These are phyloP conservation scores for Sporothrix variecibatus DNA, from an alignment of 2,329 filamentous ascomycete genomes.

Conservation along the genomic window DNA sequence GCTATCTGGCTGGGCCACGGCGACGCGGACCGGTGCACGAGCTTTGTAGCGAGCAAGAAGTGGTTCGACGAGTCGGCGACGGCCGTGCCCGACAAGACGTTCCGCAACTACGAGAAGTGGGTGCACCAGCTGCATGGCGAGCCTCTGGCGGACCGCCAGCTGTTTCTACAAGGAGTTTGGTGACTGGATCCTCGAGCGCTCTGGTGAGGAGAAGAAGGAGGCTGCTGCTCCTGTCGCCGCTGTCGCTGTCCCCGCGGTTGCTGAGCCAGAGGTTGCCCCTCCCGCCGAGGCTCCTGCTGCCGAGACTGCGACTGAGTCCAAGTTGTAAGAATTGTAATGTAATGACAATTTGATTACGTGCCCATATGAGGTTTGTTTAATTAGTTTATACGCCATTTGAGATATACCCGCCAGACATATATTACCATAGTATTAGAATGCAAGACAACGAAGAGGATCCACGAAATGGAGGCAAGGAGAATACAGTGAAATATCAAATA, in stretches of 20 bases:
- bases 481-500: not conserved
- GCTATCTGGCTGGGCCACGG: constrained; percentile 76
- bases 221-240: not conserved
- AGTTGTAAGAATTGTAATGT: constrained; percentile 6
- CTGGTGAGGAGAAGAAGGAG: constrained; percentile 25
- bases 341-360: not conserved
- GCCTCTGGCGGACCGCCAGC: constrained; percentile 47
- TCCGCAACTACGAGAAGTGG: constrained; percentile 73
- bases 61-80: constrained; percentile 59
- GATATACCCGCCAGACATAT: constrained; percentile 10
- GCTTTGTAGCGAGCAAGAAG: constrained; percentile 63
- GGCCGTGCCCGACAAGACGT: constrained; percentile 65
- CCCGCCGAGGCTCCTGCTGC: not conserved
- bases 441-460: not conserved
- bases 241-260: not conserved
- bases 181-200: constrained; percentile 64
- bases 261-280: not conserved
- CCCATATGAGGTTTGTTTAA: not conserved
- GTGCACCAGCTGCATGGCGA: constrained; percentile 75
- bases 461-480: not conserved
- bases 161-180: constrained; percentile 61
- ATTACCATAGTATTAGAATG: not conserved
- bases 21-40: constrained; percentile 69
- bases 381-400: not conserved
- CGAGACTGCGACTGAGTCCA: not conserved